A percentile compares a stretch with the other conserved stretches of the same genome.
Conservation (phyloP, 345 rosid genomes). For the Linum trigynum region DNA sequence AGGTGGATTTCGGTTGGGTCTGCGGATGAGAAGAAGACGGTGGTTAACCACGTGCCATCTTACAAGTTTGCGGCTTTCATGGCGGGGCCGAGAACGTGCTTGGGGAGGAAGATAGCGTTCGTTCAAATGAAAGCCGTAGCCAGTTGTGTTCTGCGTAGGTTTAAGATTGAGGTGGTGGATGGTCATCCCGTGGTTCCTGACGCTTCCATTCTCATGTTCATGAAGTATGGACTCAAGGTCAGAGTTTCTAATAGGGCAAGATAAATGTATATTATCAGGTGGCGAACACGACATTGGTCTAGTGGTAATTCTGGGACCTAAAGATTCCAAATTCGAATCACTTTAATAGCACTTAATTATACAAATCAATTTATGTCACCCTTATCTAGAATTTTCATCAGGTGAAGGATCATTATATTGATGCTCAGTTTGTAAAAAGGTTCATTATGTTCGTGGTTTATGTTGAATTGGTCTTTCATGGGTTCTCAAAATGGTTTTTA, state of each 20-base stretch:
- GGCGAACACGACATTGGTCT: too few species aligned
- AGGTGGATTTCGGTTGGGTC: conserved; percentile 10
- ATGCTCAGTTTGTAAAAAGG: too few species aligned
- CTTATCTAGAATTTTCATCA: too few species aligned
- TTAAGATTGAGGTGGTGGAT: conserved; percentile 6
- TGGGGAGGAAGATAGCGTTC: conserved; percentile 14
- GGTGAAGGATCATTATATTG: too few species aligned
- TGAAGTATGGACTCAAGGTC: conserved; percentile 18
- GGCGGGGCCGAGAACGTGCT: conserved; percentile 14
- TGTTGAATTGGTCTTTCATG: too few species aligned
- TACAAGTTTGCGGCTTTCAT: conserved; percentile 13
- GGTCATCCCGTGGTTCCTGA: neutral
- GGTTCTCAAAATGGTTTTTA: too few species aligned
- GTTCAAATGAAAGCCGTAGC: conserved; percentile 10
- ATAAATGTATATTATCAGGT: too few species aligned
- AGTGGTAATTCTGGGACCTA: too few species aligned
- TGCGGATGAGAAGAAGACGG: neutral
- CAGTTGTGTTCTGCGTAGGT: conserved; percentile 8
- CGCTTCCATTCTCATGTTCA: conserved; percentile 7
- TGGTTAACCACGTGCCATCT: conserved; percentile 3
- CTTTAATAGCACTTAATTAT: too few species aligned
- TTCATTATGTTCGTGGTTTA: too few species aligned
- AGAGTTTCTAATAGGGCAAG: conserved; percentile 6
- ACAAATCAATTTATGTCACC: too few species aligned
- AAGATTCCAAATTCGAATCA: too few species aligned